Evolutionary conservation across 169 alveolate genomes (phyloP), one percentile per base, ranked within the genome.

Genomic region (Neospora caninum): DNA sequence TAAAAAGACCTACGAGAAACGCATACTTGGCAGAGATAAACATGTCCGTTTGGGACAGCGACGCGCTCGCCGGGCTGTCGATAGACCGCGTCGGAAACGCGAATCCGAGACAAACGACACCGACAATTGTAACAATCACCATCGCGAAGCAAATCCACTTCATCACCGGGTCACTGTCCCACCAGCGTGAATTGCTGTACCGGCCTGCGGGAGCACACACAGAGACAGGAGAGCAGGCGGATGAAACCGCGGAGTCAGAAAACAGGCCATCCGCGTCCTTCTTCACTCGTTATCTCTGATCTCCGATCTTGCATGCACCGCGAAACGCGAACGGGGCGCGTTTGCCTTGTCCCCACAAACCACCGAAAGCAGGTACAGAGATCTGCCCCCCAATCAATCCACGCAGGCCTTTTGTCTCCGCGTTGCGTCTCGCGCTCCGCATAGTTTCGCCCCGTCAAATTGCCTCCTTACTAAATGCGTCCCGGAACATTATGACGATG

Each of bases 1-100:
- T 91, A 41, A 96, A 95, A 73, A 96, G 86, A 73, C 97, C 97
- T 53, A 96, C 96, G 80, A 96, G 41, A 43, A 95, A 95, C 20
- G 96, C 96, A 42, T 95, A 95, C 94, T 96, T 96, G 69, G 96
- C 88, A 7, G 95, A 94, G 25, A 95, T 64, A 93, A 95, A 96
- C 89, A 96, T 93, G 67, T 96, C 97, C 36, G 94, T 45, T 20
- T 49, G 91, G 78, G 43, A 34, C 78, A n/a, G 73, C 64, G 91
- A 34, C 31, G 64, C 43, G 64, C 25, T 49, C 69, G 43, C 43
- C 64, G 78, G 38, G 93, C 69, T 92, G 93, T 41, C 95, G 73
- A 38, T 36, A 10, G 67, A 54, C 64, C 80, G 80, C 92, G 80
- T 31, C 41, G 94, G 92, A 34, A 92, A 92, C 42, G 94, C 94